phyloP scores from a whole-genome alignment of 2,329 filamentous ascomycete species.

The Phaeomoniella chlamydospora region DNA sequence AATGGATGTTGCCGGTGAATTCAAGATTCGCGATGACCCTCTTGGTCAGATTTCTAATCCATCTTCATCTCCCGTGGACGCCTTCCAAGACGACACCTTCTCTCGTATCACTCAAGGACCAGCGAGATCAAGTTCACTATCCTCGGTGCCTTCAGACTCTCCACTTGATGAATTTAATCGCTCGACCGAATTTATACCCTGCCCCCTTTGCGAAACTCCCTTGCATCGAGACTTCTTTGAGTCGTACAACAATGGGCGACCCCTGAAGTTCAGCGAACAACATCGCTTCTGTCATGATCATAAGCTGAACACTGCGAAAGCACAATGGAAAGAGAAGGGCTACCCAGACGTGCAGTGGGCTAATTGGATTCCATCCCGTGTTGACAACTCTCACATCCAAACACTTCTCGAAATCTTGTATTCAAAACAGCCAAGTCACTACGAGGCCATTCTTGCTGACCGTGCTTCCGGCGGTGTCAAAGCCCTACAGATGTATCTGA shows the following conservation, averaged over 20 bases:
- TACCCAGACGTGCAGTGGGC: constrained; percentile 65
- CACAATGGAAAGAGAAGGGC: constrained; percentile 32
- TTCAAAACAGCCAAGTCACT: constrained; percentile 42
- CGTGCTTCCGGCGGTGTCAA: constrained; percentile 7
- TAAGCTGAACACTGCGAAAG: constrained; percentile 7
- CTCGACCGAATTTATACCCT: neutral
- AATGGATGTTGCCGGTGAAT: no score
- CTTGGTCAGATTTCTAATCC: neutral
- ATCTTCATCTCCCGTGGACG: neutral
- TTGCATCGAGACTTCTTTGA: neutral
- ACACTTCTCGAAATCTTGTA: constrained; percentile 45
- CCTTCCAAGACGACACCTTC: neutral
- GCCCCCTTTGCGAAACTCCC: neutral
- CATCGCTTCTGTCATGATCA: constrained; percentile 10
- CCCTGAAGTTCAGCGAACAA: constrained; percentile 3
- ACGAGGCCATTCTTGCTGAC: constrained; percentile 38
- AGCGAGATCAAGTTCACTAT: neutral
- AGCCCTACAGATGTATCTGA: constrained; percentile 31
- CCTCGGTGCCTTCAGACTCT: neutral
- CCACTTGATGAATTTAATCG: neutral
- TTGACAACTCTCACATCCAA: constrained; percentile 28
- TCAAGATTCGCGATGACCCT: neutral
- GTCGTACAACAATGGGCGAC: constrained; percentile 1
- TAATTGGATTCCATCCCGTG: constrained; percentile 43
- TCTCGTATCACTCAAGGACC: neutral